Conservation (phyloP, 371 early-diverging fungal species). For the Actinomortierella wolfii region DNA sequence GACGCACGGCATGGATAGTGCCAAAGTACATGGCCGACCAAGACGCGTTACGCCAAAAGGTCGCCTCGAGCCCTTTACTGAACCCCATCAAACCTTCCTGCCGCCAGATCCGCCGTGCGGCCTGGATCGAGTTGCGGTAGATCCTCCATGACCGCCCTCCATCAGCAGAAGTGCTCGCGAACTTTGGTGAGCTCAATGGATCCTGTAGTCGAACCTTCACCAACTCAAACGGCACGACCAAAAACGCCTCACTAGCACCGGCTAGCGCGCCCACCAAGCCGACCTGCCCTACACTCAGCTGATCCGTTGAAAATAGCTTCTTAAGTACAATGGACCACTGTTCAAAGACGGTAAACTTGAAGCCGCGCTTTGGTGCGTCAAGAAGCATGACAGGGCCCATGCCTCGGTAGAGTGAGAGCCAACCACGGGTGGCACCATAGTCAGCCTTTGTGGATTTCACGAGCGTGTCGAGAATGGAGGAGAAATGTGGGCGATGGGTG, state of each 20-base stretch:
- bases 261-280: constrained; percentile 90
- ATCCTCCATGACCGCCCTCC: no score
- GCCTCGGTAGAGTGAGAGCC: constrained; percentile 82
- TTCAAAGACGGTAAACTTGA: constrained; percentile 92
- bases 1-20: constrained; percentile 75
- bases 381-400: constrained; percentile 91
- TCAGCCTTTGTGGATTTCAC: constrained; percentile 1
- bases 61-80: constrained; percentile 89
- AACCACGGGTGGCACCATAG: constrained; percentile 33
- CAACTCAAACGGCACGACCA: constrained; percentile 89
- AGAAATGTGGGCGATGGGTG: constrained; percentile 10
- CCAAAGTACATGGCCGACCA: constrained; percentile 92
- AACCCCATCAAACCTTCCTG: constrained; percentile 82
- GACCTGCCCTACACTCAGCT: constrained; percentile 71
- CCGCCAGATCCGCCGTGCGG: constrained; percentile 71
- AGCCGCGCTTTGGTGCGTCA: constrained; percentile 94
- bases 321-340: constrained; percentile 72
- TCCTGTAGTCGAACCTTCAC: constrained; percentile 92
- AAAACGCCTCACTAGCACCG: constrained; percentile 88
- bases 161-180: constrained; percentile 70
- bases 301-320: constrained; percentile 66
- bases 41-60: constrained; percentile 88
- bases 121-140: constrained; percentile 13
- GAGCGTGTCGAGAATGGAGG: constrained; percentile 26
- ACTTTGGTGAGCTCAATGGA: constrained; percentile 64